These are phyloP conservation scores for Andrographis paniculata DNA, from an alignment of 305 asterid species.

Conservation along the genomic window DNA sequence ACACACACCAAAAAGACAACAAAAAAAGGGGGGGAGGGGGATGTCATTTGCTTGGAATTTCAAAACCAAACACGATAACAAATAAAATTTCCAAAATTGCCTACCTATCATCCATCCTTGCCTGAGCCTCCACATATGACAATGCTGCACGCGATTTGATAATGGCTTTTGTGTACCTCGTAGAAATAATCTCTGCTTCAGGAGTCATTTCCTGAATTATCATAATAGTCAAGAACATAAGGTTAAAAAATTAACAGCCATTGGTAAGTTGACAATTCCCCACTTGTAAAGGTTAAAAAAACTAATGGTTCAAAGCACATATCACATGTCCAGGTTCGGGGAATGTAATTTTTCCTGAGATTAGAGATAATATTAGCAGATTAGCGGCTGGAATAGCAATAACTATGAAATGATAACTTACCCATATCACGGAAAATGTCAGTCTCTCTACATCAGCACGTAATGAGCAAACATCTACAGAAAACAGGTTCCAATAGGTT, in stretches of 20 bases:
- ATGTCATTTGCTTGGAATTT: not conserved
- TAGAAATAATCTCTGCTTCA: conserved; percentile 81
- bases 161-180: conserved; percentile 79
- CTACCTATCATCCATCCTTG: conserved; percentile 98
- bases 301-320: no score
- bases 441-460: conserved; percentile 96
- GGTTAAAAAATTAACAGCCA: conserved; percentile 10
- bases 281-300: no score
- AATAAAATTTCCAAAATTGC: conserved; percentile 13
- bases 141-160: conserved; percentile 92
- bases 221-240: conserved; percentile 3
- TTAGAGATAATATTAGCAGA: not conserved
- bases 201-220: conserved; percentile 88
- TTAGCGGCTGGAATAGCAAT: conserved; percentile 14
- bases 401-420: conserved; percentile 25
- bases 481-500: conserved; percentile 10
- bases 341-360: conserved; percentile 1
- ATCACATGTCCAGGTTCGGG: conserved; percentile 8
- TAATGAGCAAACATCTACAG: conserved; percentile 90
- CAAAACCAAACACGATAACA: not conserved
- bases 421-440: conserved; percentile 98
- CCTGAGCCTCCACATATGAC: conserved; percentile 99
- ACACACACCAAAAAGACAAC: no score
- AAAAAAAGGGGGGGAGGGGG: not conserved
- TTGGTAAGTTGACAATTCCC: no score